These are phyloP conservation scores for Elongisporangium anandrum DNA, from an alignment of 352 stramenopile species.

Conservation along the genomic window DNA sequence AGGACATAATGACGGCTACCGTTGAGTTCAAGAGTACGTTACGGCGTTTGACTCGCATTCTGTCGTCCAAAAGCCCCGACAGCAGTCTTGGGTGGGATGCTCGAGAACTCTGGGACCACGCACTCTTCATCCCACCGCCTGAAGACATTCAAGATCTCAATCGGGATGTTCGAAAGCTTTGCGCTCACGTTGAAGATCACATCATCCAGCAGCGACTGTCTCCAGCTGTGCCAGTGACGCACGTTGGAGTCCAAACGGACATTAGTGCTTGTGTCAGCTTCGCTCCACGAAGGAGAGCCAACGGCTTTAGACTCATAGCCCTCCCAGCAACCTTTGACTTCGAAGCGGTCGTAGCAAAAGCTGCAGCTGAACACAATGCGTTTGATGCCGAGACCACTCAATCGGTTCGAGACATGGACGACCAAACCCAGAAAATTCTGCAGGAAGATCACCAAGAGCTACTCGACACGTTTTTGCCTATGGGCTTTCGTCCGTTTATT, in stretches of 20 bases:
- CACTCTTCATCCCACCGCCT: conserved; percentile 47
- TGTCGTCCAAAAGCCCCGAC: conserved; percentile 37
- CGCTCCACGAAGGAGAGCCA: conserved; percentile 9
- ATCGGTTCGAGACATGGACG: background rate
- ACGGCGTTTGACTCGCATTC: conserved; percentile 19
- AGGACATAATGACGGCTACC: conserved; percentile 15
- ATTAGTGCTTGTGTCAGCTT: conserved; percentile 20
- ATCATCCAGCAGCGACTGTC: conserved; percentile 12
- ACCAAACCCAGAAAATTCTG: background rate
- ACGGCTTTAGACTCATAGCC: conserved; percentile 9
- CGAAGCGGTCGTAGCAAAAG: conserved; percentile 1
- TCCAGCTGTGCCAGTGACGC: background rate
- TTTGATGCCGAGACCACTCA: background rate
- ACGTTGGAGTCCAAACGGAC: conserved; percentile 24
- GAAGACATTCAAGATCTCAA: conserved; percentile 51
- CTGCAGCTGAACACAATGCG: background rate
- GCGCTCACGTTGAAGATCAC: conserved; percentile 24
- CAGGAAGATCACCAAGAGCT: conserved; percentile 21
- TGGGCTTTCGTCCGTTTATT: conserved; percentile 23
- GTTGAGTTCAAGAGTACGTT: conserved; percentile 32
- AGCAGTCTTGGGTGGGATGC: conserved; percentile 41
- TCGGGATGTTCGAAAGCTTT: conserved; percentile 26
- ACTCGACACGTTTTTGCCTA: conserved; percentile 28
- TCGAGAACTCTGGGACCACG: conserved; percentile 51
- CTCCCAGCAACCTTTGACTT: conserved; percentile 6